A percentile compares a stretch with the other conserved stretches of the same genome.
Conservation (phyloP, 495 filamentous ascomycete species). For the Clohesyomyces aquaticus region DNA sequence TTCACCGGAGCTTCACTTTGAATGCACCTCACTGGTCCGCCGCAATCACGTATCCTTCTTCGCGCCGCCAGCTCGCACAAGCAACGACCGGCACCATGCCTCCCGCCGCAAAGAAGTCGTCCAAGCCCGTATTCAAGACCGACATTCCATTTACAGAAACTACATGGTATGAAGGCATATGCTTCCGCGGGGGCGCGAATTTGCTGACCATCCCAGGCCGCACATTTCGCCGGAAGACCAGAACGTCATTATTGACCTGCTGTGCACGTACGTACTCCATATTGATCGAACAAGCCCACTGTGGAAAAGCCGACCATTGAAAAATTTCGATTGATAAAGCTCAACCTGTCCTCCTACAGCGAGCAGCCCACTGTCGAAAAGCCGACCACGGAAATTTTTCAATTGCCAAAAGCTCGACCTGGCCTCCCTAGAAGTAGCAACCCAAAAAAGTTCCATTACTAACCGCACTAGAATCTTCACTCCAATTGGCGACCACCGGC, state of each 20-base stretch:
- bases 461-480: slow-evolving; percentile 54
- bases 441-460: no score
- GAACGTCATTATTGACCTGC: slow-evolving; percentile 42
- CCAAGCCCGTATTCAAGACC: slow-evolving; percentile 46
- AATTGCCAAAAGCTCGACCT: not conserved
- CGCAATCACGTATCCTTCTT: no score
- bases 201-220: slow-evolving; percentile 36
- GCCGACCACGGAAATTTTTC: not conserved
- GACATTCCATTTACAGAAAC: slow-evolving; percentile 45
- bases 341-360: no score
- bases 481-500: slow-evolving; percentile 60
- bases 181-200: not conserved
- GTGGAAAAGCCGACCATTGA: no score
- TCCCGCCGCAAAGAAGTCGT: slow-evolving; percentile 17
- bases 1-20: not conserved
- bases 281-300: not conserved
- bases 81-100: not conserved
- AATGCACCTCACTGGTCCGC: not conserved
- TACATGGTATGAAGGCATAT: slow-evolving; percentile 42
- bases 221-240: slow-evolving; percentile 33
- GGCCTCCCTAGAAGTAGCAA: not conserved
- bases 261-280: slow-evolving; percentile 43
- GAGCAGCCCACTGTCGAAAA: no score
- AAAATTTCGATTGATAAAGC: no score
- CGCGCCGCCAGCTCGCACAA: no score